Conservation (phyloP, 1,284 basidiomycete genomes). For the Rhodofomes roseus region DNA sequence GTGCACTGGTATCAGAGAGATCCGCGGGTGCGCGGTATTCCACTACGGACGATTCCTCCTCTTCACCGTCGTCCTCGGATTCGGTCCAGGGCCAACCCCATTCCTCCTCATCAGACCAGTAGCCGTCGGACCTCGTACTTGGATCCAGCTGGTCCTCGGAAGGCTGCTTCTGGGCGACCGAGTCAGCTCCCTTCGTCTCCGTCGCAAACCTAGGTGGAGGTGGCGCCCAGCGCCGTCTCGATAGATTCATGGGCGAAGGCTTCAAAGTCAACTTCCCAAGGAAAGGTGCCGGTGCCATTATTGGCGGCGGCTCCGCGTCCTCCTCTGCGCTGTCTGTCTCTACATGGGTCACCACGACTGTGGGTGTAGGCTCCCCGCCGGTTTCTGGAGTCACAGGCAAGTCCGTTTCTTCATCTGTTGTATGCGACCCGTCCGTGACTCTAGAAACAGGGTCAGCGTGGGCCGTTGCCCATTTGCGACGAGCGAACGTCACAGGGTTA, state of each 20-base stretch:
- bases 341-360: conserved; percentile 4
- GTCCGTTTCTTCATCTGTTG: conserved; percentile 22
- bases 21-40: neutral
- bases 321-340: conserved; percentile 9
- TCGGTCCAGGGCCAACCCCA: conserved; percentile 1
- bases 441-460: conserved; percentile 16
- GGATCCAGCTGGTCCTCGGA: neutral
- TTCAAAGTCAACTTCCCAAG: conserved; percentile 34
- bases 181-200: neutral
- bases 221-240: conserved; percentile 49
- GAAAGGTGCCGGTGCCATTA: conserved; percentile 14
- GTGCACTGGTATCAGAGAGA: neutral
- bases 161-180: neutral
- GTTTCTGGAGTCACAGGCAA: conserved; percentile 21
- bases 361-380: conserved; percentile 7
- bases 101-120: neutral
- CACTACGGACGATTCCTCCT: neutral
- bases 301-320: conserved; percentile 18
- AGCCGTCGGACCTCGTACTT: neutral
- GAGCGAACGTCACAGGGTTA: conserved; percentile 33
- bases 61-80: neutral
- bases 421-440: conserved; percentile 6
- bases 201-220: conserved; percentile 6
- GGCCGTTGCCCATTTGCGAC: conserved; percentile 30
- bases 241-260: conserved; percentile 51